phyloP scores from a whole-genome alignment of 2,329 filamentous ascomycete genomes.

The Penicillium occitanis region DNA sequence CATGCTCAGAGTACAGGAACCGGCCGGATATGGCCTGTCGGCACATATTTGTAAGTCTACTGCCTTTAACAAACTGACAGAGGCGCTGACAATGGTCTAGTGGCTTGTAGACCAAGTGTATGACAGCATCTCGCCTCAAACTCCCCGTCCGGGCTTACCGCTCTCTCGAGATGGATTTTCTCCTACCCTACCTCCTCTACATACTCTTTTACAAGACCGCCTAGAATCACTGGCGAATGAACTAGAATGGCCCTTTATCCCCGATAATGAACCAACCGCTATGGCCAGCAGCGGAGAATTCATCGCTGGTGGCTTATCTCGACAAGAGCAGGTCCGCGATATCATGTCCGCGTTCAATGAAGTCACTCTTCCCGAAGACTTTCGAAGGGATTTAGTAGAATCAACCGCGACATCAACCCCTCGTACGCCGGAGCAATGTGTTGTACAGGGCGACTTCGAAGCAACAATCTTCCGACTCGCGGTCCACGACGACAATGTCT shows the following conservation, averaged over 20 bases:
- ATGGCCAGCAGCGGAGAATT: background rate
- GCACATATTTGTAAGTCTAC: constrained; percentile 43
- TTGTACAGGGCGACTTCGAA: constrained; percentile 47
- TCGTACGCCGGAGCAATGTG: constrained; percentile 43
- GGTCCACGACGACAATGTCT: constrained; percentile 46
- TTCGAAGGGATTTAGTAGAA: constrained; percentile 41
- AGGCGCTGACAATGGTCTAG: constrained; percentile 27
- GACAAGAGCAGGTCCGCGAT: constrained; percentile 43
- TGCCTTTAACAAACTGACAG: background rate
- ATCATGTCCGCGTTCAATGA: constrained; percentile 48
- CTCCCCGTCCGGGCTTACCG: constrained; percentile 31
- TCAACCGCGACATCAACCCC: constrained; percentile 29
- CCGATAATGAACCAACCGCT: constrained; percentile 18
- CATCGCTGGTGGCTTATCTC: constrained; percentile 31
- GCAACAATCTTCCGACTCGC: constrained; percentile 49
- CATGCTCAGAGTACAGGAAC: constrained; percentile 36
- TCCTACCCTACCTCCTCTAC: constrained; percentile 31
- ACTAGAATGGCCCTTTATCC: constrained; percentile 38
- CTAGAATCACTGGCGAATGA: constrained; percentile 35
- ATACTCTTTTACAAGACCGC: constrained; percentile 34
- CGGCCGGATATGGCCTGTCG: constrained; percentile 38
- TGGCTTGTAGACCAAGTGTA: constrained; percentile 46
- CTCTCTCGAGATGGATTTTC: constrained; percentile 36
- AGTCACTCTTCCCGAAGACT: constrained; percentile 43
- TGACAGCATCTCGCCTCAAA: constrained; percentile 33